Percentiles rank a stretch among this genome's conserved stretches.
Evolutionary conservation across 805 yeast species (phyloP).

Genomic region (Hanseniaspora valbyensis): DNA sequence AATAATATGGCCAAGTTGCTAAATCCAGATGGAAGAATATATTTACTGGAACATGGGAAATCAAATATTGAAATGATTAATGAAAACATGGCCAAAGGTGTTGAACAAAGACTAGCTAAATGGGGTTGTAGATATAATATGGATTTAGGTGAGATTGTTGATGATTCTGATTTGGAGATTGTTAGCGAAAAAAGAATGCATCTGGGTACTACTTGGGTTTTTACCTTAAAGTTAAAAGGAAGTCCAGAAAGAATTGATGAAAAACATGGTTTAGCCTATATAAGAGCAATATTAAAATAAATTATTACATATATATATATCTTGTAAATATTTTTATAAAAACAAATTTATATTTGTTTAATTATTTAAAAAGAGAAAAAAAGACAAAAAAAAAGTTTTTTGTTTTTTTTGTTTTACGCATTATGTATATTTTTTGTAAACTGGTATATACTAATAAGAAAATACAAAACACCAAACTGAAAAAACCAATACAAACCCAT

Average conservation of each 20-base stretch:
- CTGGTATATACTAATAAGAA: no score
- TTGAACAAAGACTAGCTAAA: conserved; percentile 67
- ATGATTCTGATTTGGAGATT: conserved; percentile 71
- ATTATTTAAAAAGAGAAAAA: neutral
- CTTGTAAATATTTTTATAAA: neutral
- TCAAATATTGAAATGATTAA: conserved; percentile 71
- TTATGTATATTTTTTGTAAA: no score
- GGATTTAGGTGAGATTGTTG: conserved; percentile 80
- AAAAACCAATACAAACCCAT: no score
- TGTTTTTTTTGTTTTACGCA: no score
- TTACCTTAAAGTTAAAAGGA: conserved; percentile 64
- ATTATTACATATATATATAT: neutral
- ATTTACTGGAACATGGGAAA: conserved; percentile 86
- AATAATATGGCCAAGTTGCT: conserved; percentile 59
- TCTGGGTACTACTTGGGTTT: conserved; percentile 86
- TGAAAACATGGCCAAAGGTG: conserved; percentile 66
- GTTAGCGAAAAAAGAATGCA: conserved; percentile 73
- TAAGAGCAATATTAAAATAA: neutral
- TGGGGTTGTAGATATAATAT: conserved; percentile 99
- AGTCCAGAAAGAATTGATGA: conserved; percentile 32
- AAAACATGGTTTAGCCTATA: neutral
- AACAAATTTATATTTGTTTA: neutral
- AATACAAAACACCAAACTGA: no score
- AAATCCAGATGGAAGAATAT: conserved; percentile 82
- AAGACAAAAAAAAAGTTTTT: neutral